Conservation (phyloP, 495 filamentous ascomycete genomes). For the Margaritispora aquatica region DNA sequence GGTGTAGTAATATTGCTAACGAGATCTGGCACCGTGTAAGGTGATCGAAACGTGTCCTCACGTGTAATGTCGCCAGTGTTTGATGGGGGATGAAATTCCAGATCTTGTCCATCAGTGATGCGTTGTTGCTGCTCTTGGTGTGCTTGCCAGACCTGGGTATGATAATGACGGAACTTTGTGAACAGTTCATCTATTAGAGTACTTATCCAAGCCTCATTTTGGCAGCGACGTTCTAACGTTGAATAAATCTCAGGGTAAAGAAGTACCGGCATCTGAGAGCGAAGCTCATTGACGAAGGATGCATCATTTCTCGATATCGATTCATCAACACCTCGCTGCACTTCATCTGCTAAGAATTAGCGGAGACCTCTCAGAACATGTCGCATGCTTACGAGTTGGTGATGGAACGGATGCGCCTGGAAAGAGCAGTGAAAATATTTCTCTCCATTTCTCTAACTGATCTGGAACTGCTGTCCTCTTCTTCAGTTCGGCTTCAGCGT, state of each 20-base stretch:
- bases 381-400: background rate
- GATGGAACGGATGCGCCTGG: background rate
- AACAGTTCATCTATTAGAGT: background rate
- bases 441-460: background rate
- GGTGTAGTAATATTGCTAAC: background rate
- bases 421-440: background rate
- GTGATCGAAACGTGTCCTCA: background rate
- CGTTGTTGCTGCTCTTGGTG: background rate
- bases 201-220: background rate
- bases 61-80: background rate
- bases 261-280: background rate
- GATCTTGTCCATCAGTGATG: background rate
- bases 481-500: background rate
- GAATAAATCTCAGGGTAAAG: background rate
- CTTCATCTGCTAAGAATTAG: background rate
- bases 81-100: background rate
- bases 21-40: background rate
- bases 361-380: background rate
- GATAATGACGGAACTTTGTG: background rate
- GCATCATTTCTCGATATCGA: background rate
- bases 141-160: background rate
- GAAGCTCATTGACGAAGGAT: background rate
- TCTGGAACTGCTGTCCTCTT: background rate
- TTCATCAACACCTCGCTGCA: background rate
- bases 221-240: background rate